Conservation (phyloP, 2,329 filamentous ascomycete species). For the Phaeosphaeria sp. region DNA sequence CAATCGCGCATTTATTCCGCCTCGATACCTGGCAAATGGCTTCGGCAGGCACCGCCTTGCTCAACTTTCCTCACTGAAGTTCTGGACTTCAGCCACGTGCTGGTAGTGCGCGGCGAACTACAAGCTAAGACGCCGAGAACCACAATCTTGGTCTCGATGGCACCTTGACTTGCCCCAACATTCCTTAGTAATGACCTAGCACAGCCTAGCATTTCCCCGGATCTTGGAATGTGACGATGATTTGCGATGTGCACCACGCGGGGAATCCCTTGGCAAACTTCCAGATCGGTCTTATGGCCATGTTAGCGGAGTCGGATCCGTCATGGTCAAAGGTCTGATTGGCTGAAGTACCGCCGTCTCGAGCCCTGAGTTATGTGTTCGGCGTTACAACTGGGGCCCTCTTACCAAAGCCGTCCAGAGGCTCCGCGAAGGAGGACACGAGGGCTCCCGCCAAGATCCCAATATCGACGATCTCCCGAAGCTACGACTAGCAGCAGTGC, state of each 20-base stretch:
- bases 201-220: conserved; percentile 1
- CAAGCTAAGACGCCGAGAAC: conserved; percentile 12
- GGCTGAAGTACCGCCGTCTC: conserved; percentile 1
- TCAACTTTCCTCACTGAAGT: neutral
- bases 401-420: conserved; percentile 3
- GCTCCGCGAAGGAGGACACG: conserved; percentile 2
- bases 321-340: conserved; percentile 6
- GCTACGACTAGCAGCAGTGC: conserved; percentile 4
- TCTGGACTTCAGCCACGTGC: conserved; percentile 18
- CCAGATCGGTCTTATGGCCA: neutral
- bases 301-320: conserved; percentile 9
- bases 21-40: conserved; percentile 1
- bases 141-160: conserved; percentile 2
- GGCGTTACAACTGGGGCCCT: neutral
- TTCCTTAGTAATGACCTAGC: neutral
- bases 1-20: neutral
- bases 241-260: conserved; percentile 3
- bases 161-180: neutral
- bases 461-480: conserved; percentile 6
- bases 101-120: conserved; percentile 6
- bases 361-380: conserved; percentile 2
- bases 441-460: conserved; percentile 1
- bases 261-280: conserved; percentile 5
- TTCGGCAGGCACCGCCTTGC: conserved; percentile 4
- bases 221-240: neutral